A percentile compares a stretch with the other conserved stretches of the same genome.
Conservation (phyloP, 2,329 filamentous ascomycete genomes). For the Periconia macrospinosa region DNA sequence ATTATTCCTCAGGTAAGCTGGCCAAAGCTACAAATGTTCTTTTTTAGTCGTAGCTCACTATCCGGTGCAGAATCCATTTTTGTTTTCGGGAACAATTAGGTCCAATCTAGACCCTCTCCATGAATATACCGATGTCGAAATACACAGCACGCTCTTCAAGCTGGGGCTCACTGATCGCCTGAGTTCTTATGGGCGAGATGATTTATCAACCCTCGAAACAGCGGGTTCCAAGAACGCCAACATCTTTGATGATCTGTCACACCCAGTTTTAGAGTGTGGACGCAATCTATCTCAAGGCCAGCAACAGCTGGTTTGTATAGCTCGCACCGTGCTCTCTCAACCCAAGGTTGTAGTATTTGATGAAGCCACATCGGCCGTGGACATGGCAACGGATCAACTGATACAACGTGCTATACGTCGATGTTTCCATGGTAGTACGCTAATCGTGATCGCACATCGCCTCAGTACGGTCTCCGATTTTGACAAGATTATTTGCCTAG, state of each 20-base stretch:
- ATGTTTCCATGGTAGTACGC: conserved; percentile 42
- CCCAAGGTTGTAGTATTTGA: conserved; percentile 14
- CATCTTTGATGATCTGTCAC: neutral
- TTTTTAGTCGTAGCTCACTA: too few species aligned
- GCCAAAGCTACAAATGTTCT: too few species aligned
- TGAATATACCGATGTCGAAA: neutral
- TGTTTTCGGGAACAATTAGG: neutral
- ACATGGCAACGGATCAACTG: conserved; percentile 56
- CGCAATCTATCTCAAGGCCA: conserved; percentile 37
- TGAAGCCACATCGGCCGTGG: conserved; percentile 43
- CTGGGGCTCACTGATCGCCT: neutral
- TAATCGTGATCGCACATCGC: conserved; percentile 15
- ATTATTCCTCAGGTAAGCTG: neutral
- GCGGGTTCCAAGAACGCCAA: too few species aligned
- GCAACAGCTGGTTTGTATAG: conserved; percentile 63
- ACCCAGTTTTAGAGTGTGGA: neutral
- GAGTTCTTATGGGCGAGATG: too few species aligned
- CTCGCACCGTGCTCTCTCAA: conserved; percentile 57
- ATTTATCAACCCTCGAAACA: neutral
- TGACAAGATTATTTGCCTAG: conserved; percentile 16
- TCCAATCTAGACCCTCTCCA: neutral
- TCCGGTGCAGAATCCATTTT: too few species aligned
- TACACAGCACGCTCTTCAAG: neutral
- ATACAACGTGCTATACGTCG: conserved; percentile 58
- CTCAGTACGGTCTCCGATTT: conserved; percentile 14